Base-by-base conservation (phyloP, 2,329 filamentous ascomycete species). In the Conoideocrella luteorostrata region DNA sequence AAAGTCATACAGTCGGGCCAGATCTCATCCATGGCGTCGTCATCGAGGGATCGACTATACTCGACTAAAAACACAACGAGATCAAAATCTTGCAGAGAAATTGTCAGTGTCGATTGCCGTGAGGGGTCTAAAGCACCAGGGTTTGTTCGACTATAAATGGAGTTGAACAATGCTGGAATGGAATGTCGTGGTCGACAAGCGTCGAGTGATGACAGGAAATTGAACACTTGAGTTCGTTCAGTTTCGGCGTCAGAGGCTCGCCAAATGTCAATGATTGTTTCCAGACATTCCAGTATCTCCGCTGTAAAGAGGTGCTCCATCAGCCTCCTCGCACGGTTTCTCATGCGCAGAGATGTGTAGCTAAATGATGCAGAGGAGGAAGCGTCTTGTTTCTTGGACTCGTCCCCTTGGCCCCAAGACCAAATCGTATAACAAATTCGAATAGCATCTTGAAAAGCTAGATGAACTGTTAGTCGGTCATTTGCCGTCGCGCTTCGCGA, bases 1-100 rank as follows among this genome's bases (percentile, higher is more conserved):
- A 98, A 98, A 0, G 84, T 79, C 56, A 90, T 88, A 61, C 91
- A 98, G 60, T 98, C 91, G 32, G 82, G 76, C 93, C 93, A 98
- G 39, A 98, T 95, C 64, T 98, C 93, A 56, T 98, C 93, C 77
- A 96, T 91, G 13, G 93, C 86, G 68, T 98, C 93, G 56, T 98
- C 93, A 57, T 98, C 93, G 11, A 97, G 72, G 0, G 90, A 93
- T 23, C 79, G 79, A 1, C 89, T 84, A 62, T 98, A 98, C 49
- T 93, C 86, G 7, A 95, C 86, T 35, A 97, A 66, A 61, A 98
- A 98, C 7, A 85, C 78, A 7, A 91, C 87, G 10, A 98, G 71
- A 56, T 96, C 90, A 1, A 80, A 78, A 56, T 96, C 89, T 43
- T 82, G 81, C 9, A 98, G 68, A 38, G 87, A 84, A 15, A 93